These are phyloP conservation scores for Pyronema domesticum DNA, from an alignment of 495 filamentous ascomycete species.

Conservation along the genomic window DNA sequence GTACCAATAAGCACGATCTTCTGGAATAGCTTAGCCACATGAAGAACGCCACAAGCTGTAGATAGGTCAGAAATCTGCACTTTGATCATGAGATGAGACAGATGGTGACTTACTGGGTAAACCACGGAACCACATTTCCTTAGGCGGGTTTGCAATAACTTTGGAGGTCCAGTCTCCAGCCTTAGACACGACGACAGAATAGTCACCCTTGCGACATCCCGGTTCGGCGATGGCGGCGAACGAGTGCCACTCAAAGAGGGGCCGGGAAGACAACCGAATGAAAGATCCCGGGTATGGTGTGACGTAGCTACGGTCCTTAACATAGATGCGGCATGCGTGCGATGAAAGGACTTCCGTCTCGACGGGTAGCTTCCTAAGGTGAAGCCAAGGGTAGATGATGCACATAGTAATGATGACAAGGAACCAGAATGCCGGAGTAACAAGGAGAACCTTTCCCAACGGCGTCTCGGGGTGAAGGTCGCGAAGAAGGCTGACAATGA, in stretches of 20 bases:
- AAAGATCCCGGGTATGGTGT: constrained; percentile 30
- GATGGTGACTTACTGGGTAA: constrained; percentile 16
- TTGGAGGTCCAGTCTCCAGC: constrained; percentile 70
- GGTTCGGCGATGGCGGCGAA: constrained; percentile 57
- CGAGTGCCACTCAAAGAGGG: constrained; percentile 60
- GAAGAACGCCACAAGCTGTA: constrained; percentile 51
- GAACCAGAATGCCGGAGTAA: constrained; percentile 50
- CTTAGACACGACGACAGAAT: constrained; percentile 55
- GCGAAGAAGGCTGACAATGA: constrained; percentile 26
- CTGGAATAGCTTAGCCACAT: constrained; percentile 50
- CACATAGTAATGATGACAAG: constrained; percentile 40
- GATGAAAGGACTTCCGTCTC: constrained; percentile 44
- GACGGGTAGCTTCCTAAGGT: constrained; percentile 43
- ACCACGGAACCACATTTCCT: constrained; percentile 38
- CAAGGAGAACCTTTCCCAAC: constrained; percentile 30
- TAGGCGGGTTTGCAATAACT: constrained; percentile 43
- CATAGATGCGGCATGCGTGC: constrained; percentile 56
- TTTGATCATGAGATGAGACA: background rate
- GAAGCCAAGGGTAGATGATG: constrained; percentile 50
- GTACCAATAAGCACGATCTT: constrained; percentile 61
- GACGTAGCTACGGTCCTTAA: constrained; percentile 39
- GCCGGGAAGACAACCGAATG: constrained; percentile 37
- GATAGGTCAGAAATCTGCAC: constrained; percentile 31
- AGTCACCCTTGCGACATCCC: constrained; percentile 28
- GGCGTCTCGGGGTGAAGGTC: background rate